Conservation (phyloP, 2,329 filamentous ascomycete species). For the Talaromyces piceae region DNA sequence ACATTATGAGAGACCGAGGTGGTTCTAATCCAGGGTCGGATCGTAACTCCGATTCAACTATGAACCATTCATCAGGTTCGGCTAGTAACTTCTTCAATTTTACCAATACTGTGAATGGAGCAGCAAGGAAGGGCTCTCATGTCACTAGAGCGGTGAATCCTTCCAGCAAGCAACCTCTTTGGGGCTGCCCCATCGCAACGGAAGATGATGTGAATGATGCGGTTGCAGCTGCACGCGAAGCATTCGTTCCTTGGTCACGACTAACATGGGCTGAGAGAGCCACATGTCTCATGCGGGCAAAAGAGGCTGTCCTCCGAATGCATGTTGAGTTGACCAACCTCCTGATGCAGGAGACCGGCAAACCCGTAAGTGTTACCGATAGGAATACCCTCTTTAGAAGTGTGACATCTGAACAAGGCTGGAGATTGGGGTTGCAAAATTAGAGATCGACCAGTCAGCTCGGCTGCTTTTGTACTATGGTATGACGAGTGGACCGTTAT, state of each 20-base stretch:
- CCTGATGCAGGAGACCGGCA: slow-evolving; percentile 46
- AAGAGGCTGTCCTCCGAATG: slow-evolving; percentile 35
- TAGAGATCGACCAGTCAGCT: slow-evolving; percentile 13
- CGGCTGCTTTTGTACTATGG: slow-evolving; percentile 11
- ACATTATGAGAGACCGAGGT: not conserved
- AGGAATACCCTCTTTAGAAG: not conserved
- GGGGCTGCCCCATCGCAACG: slow-evolving; percentile 40
- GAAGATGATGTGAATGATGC: slow-evolving; percentile 40
- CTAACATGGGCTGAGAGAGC: slow-evolving; percentile 39
- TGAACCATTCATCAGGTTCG: not conserved
- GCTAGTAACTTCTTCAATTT: slow-evolving; percentile 23
- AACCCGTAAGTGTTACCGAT: slow-evolving; percentile 32
- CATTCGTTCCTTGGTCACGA: slow-evolving; percentile 43
- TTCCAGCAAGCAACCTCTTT: slow-evolving; percentile 38
- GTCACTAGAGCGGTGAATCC: slow-evolving; percentile 38
- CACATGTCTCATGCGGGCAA: slow-evolving; percentile 33
- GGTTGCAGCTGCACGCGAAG: slow-evolving; percentile 39
- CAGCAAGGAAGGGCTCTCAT: slow-evolving; percentile 27
- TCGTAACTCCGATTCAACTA: not conserved
- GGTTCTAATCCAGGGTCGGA: not conserved
- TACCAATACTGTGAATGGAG: slow-evolving; percentile 41
- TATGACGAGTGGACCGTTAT: not conserved
- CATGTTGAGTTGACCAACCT: slow-evolving; percentile 39
- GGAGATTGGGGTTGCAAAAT: slow-evolving; percentile 11
- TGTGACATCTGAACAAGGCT: not conserved